These are phyloP conservation scores for Fusarium sp. DNA, from an alignment of 2,329 filamentous ascomycete genomes.

Conservation along the genomic window DNA sequence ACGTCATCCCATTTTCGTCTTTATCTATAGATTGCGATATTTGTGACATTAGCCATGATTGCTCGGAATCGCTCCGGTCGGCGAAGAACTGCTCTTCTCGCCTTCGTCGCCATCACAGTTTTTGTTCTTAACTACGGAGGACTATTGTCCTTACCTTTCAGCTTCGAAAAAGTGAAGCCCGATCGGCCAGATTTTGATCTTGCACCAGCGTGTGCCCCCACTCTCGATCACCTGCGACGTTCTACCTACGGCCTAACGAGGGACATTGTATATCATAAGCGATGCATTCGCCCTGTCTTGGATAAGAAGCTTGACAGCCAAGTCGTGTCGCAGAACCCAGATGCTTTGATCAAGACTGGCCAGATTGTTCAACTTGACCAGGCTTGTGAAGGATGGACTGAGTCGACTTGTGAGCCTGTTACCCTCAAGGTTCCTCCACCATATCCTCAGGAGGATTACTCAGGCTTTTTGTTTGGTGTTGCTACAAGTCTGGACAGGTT, in stretches of 20 bases:
- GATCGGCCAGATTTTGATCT: constrained; percentile 35
- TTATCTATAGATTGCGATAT: background rate
- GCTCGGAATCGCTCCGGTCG: constrained; percentile 31
- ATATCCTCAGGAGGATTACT: constrained; percentile 56
- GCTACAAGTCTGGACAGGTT: constrained; percentile 64
- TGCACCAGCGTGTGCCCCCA: constrained; percentile 41
- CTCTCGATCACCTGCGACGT: constrained; percentile 47
- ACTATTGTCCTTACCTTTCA: constrained; percentile 36
- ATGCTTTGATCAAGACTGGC: constrained; percentile 50
- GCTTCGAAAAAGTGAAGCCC: constrained; percentile 28
- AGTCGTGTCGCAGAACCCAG: constrained; percentile 51
- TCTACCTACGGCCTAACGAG: constrained; percentile 51
- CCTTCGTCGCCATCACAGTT: constrained; percentile 10
- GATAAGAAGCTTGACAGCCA: constrained; percentile 50
- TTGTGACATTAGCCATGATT: constrained; percentile 18
- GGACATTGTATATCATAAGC: constrained; percentile 56
- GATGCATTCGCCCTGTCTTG: constrained; percentile 55
- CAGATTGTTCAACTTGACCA: constrained; percentile 47
- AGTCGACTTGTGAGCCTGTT: constrained; percentile 55
- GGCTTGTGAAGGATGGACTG: constrained; percentile 40
- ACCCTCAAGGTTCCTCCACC: constrained; percentile 58
- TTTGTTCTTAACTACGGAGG: constrained; percentile 24
- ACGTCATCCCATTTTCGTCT: constrained; percentile 17
- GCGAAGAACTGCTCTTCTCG: constrained; percentile 25
- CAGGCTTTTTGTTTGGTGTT: constrained; percentile 67